Percentiles rank a stretch among this genome's conserved stretches.
Conservation (phyloP, 2,329 filamentous ascomycete species). For the Talaromyces sp. region DNA sequence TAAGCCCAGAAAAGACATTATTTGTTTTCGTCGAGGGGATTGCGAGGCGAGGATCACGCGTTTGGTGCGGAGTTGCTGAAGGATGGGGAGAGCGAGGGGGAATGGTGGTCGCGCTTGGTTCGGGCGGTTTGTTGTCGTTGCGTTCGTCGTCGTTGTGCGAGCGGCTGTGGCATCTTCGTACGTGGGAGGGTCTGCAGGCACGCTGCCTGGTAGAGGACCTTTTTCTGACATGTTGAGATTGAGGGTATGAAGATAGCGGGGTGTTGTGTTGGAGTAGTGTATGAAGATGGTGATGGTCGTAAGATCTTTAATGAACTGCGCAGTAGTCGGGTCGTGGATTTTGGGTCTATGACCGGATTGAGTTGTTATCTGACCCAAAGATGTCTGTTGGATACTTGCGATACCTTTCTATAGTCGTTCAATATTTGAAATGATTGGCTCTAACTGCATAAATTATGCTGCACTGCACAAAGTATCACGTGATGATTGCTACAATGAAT, state of each 20-base stretch:
- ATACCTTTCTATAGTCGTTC: not conserved
- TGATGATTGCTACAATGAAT: not conserved
- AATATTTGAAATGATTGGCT: not conserved
- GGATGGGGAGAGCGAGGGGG: slow-evolving; percentile 73
- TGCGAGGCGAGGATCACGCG: slow-evolving; percentile 86
- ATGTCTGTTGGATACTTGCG: not conserved
- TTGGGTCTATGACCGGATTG: not conserved
- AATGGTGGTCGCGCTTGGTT: slow-evolving; percentile 37
- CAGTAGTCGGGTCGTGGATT: not conserved
- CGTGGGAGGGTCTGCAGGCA: slow-evolving; percentile 12
- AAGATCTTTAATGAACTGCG: not conserved
- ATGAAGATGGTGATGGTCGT: not conserved
- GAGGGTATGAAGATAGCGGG: not conserved
- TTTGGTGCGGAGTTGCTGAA: slow-evolving; percentile 71
- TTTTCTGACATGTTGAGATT: slow-evolving; percentile 16
- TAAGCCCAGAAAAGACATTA: slow-evolving; percentile 76
- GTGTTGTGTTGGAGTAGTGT: not conserved
- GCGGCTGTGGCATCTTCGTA: slow-evolving; percentile 16
- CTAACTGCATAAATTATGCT: not conserved
- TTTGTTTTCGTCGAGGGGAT: slow-evolving; percentile 76
- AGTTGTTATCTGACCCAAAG: not conserved
- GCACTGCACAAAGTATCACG: not conserved
- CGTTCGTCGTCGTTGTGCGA: not conserved
- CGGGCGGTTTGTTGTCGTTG: slow-evolving; percentile 1
- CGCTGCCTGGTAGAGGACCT: slow-evolving; percentile 6